These are phyloP conservation scores for Colletotrichum plurivorum DNA, from an alignment of 2,329 filamentous ascomycete species.

Conservation along the genomic window DNA sequence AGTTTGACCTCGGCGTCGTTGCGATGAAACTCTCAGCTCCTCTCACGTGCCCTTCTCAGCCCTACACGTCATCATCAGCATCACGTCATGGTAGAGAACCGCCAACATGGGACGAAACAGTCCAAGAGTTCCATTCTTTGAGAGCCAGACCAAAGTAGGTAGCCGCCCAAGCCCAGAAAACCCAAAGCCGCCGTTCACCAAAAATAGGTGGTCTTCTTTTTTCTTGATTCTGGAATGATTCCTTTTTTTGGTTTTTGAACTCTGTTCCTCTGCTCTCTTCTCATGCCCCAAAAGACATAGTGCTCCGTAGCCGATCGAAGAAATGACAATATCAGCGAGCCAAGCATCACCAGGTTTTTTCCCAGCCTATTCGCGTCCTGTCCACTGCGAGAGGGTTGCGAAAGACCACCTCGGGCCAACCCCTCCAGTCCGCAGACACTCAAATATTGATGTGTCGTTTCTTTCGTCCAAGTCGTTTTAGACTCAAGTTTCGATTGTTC, in stretches of 20 bases:
- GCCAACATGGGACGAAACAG: slow-evolving; percentile 35
- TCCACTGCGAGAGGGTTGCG: slow-evolving; percentile 25
- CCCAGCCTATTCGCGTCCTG: slow-evolving; percentile 10
- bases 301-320: slow-evolving; percentile 32
- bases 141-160: slow-evolving; percentile 31
- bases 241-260: neutral
- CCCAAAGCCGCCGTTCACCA: slow-evolving; percentile 35
- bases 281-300: slow-evolving; percentile 36
- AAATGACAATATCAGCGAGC: slow-evolving; percentile 36
- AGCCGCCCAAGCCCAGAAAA: slow-evolving; percentile 36
- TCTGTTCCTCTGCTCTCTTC: slow-evolving; percentile 29
- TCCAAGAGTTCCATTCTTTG: slow-evolving; percentile 40
- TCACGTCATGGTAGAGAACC: neutral
- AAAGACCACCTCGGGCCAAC: slow-evolving; percentile 7
- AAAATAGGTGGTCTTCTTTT: slow-evolving; percentile 7
- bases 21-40: too few species aligned
- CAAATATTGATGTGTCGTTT: slow-evolving; percentile 1
- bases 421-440: slow-evolving; percentile 25
- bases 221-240: neutral
- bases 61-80: too few species aligned
- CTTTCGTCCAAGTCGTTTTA: neutral
- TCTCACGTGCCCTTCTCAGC: too few species aligned
- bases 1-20: too few species aligned
- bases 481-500: slow-evolving; percentile 13
- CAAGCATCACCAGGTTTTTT: slow-evolving; percentile 23